Base-by-base conservation (phyloP, 148 eudicot genomes). In the Rhododendron ovatum region DNA sequence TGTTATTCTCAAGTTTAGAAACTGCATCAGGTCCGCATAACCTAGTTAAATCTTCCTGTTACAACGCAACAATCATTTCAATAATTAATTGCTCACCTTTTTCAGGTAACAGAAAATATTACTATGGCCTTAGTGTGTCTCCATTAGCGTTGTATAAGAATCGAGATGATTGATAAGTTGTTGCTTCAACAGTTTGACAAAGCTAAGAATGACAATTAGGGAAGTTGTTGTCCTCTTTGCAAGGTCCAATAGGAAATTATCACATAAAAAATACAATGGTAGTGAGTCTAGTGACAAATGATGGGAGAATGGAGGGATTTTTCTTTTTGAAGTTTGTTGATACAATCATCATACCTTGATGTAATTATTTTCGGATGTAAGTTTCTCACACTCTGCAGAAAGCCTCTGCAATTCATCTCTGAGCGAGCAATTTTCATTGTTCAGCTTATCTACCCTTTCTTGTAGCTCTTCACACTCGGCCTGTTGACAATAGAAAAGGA, bases 391-490 rank as follows among this genome's bases (percentile, higher is more conserved):
- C 87, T 93, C 96, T 74, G 90, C 92, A 1, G 95, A 90, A 65
- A 96, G 87, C 89, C 91, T 95, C 83, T 89, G 88, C 81, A 96
- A 84, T 90, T 96, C 98, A 35, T 93, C 93, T 88, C 92, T 90
- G 78, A 96, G 96, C 14, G 84, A 55, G 78, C 84, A 90, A 69
- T 96, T 96, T 86, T 95, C 98, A 76, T 84, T 89, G 84, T 78
- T 90, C 87, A 96, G 86, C 45, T 89, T 57, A 85, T 93, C 95
- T 9, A 96, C 98, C 88, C 91, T 90, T 33, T 77, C 90, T 83
- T 95, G 98, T 85, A 96, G 92, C 88, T 96, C 98, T 89, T 96
- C 98, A 89, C 96, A 96, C 89, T 96, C 98, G 24, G 94, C 95
- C 98, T 96, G 91, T 35, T 14, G 82, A 80, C 30, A 82, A 81